Conservation (phyloP, 139 green algal genomes). For the Astrephomene gubernaculifera region DNA sequence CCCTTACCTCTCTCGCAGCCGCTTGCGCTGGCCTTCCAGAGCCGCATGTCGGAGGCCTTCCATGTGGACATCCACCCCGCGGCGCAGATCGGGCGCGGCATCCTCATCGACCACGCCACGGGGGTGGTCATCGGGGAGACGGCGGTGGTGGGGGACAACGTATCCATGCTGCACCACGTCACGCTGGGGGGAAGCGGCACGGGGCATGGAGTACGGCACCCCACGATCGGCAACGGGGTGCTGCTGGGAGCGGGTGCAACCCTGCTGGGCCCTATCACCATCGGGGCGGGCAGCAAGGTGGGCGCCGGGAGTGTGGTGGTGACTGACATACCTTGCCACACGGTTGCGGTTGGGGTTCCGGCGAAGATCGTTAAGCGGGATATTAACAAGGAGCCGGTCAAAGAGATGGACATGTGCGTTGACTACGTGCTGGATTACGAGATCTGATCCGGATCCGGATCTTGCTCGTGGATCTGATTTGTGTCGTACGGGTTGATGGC, state of each 20-base stretch:
- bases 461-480: too few species aligned
- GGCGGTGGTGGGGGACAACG: slow-evolving; percentile 89
- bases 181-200: slow-evolving; percentile 92
- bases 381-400: slow-evolving; percentile 68
- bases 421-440: slow-evolving; percentile 84
- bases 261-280: slow-evolving; percentile 82
- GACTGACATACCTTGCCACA: slow-evolving; percentile 79
- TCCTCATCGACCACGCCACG: slow-evolving; percentile 95
- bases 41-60: slow-evolving; percentile 81
- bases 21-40: slow-evolving; percentile 85
- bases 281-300: slow-evolving; percentile 84
- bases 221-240: slow-evolving; percentile 85
- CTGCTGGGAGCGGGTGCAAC: slow-evolving; percentile 90
- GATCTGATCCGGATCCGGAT: too few species aligned
- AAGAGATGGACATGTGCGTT: slow-evolving; percentile 85
- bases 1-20: slow-evolving; percentile 37
- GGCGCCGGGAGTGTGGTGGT: slow-evolving; percentile 89
- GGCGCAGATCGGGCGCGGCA: slow-evolving; percentile 81
- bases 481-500: too few species aligned
- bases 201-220: slow-evolving; percentile 75
- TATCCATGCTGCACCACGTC: slow-evolving; percentile 96
- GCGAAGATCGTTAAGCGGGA: slow-evolving; percentile 81
- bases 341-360: slow-evolving; percentile 92
- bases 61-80: slow-evolving; percentile 94
- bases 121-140: slow-evolving; percentile 97